Conservation (phyloP, 2,329 filamentous ascomycete genomes). For the Aureobasidium sp. region DNA sequence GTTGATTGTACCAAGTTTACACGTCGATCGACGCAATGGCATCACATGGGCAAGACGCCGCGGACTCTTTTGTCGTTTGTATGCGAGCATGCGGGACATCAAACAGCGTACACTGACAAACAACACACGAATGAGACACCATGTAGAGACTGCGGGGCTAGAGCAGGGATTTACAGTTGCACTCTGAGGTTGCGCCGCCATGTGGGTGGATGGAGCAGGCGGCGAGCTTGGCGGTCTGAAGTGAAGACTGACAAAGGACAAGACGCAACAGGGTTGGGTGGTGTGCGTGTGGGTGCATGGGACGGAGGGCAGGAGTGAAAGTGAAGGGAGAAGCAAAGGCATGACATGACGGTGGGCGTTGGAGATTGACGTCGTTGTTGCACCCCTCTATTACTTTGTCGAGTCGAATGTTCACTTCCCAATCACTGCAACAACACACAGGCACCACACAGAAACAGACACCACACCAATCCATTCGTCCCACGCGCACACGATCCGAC, state of each 20-base stretch:
- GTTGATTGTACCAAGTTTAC: background rate
- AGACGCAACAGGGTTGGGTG: background rate
- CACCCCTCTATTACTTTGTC: background rate
- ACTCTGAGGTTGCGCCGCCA: constrained; percentile 5
- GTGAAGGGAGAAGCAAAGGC: background rate
- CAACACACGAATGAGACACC: constrained; percentile 4
- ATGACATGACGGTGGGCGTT: background rate
- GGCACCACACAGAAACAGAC: background rate
- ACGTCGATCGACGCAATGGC: background rate
- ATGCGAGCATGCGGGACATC: background rate
- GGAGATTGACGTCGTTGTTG: background rate
- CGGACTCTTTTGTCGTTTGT: background rate
- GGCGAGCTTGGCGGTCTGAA: background rate
- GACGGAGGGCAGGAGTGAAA: background rate
- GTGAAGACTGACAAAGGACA: background rate
- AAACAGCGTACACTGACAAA: background rate
- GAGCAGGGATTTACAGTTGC: constrained; percentile 6
- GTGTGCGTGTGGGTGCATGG: background rate
- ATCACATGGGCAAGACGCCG: background rate
- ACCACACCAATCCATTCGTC: background rate
- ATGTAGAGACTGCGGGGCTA: background rate
- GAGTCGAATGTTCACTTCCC: background rate
- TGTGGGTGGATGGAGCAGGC: background rate
- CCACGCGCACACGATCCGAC: background rate
- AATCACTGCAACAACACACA: background rate